Base-by-base conservation (phyloP, 768 basidiomycete genomes). In the Steccherinum ochraceum region DNA sequence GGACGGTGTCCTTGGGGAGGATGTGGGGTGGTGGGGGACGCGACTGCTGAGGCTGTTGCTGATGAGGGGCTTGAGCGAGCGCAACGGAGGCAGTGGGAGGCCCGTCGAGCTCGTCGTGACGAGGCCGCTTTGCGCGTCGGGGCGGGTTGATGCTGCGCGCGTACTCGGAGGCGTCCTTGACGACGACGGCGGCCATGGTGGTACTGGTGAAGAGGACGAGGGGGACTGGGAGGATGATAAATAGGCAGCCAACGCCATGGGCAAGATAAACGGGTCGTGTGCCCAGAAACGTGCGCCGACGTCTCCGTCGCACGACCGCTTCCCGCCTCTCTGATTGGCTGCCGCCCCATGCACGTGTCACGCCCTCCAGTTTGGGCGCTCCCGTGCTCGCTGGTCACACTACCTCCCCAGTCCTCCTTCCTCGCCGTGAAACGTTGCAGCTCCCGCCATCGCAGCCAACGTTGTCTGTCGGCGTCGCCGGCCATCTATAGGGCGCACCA, bases 121-220 rank as follows among this genome's bases (percentile, higher is more conserved):
- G 69, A 42, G 57, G 52, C 4, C 75, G 75, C 56, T 77, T 77
- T 7, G 71, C 73, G 21, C 67, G 69, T 49, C 75, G 74, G 0
- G 75, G 70, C 0, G 76, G 76, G 59, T 77, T 76, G 58, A 67
- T 69, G 24, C 66, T 60, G 0, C 63, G 72, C 1, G 64, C 51
- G 61, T 75, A 75, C 7, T 60, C 3, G 2, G 58, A 20, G 12
- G 46, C 40, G 41, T 65, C 64, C 58, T 61, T 35, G 30, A 16
- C 30, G 30, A 35, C 30, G 30, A 35, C 30, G 30, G 30, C 16
- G 30, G 30, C 30, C 30, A 35, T 35, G 30, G 30, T 7, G 30
- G 7, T 7, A 35, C 7, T 16, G 30, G 16, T 16, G 30, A 35
- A 7, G 30, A 16, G 30, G 30, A 35, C n/a, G 40, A 19, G 43